A percentile compares a stretch with the other conserved stretches of the same genome.
Evolutionary conservation across 805 yeast genomes (phyloP).

Genomic region (Schwanniomyces vanrijiae): DNA sequence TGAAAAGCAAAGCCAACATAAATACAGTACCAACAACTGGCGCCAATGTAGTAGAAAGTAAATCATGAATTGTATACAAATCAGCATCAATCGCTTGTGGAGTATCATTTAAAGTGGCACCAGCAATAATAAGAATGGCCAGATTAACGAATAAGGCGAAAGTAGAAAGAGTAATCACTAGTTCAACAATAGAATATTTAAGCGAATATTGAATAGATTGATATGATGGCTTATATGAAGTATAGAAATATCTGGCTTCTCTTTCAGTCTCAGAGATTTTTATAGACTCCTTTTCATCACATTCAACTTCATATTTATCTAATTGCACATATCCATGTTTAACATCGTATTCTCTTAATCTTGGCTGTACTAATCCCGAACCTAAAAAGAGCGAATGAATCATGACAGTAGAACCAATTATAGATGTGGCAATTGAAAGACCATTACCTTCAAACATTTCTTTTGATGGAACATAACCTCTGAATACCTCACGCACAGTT

Average conservation of each 20-base stretch:
- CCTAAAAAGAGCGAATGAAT: conserved; percentile 51
- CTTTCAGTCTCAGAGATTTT: conserved; percentile 10
- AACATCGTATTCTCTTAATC: conserved; percentile 47
- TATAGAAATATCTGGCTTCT: conserved; percentile 33
- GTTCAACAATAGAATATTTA: conserved; percentile 70
- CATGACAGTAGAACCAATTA: conserved; percentile 54
- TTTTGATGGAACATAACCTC: conserved; percentile 45
- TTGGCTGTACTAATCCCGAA: conserved; percentile 48
- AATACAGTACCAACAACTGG: conserved; percentile 80
- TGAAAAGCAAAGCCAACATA: conserved; percentile 77
- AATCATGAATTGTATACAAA: conserved; percentile 69
- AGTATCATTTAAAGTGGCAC: conserved; percentile 69
- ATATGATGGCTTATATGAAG: conserved; percentile 64
- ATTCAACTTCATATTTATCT: conserved; percentile 11
- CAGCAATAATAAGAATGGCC: conserved; percentile 79
- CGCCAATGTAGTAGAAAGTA: conserved; percentile 61
- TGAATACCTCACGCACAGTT: conserved; percentile 31
- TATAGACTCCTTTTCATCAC: conserved; percentile 1
- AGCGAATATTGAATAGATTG: conserved; percentile 73
- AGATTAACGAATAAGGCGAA: conserved; percentile 86
- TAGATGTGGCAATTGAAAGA: conserved; percentile 46
- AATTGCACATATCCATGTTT: conserved; percentile 31
- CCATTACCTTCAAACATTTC: conserved; percentile 44
- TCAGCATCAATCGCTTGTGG: conserved; percentile 81
- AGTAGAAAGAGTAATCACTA: conserved; percentile 67